Base-by-base conservation (phyloP, 331 rosid species). In the Pyracantha coccinea region DNA sequence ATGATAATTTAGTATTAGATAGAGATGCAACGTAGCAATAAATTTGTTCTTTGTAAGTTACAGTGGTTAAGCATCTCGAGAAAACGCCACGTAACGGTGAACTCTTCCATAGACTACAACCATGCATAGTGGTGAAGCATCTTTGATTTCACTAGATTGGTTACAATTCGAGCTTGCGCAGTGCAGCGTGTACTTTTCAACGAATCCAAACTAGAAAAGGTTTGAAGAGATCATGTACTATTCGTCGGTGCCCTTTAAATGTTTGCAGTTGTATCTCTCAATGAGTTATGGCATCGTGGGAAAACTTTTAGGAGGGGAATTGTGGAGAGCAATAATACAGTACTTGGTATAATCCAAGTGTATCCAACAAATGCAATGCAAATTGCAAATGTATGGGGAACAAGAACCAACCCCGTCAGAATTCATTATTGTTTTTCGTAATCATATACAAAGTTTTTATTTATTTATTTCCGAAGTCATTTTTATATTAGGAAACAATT, bases 61-160 rank as follows among this genome's bases (percentile, higher is more conserved):
- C 2, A 17, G 0, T 17, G 20, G 10, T 50, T 50, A 50, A 50
- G 19, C 55, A 50, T 50, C 1, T 50, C 17, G 20, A 16, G 3
- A 1, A 50, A 17, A 6, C 9, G 20, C 0, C n/a, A 5, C 0
- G 8, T 2, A 17, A 0, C 0, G 1, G 21, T 17, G 54, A 47
- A 47, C 54, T 50, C 6, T 50, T 50, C 8, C 55, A 7, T 50
- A 17, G 8, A 17, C 55, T 19, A 50, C 10, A 50, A 50, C 55
- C 14, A 2, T 38, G 45, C 9, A 50, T 50, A 17, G 20, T 17
- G 55, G 55, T 50, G 16, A 17, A 50, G 20, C 9, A 17, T 50
- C 55, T 50, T 17, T 50, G 55, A 50, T 38, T 38, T 38, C 45
- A 10, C 45, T 38, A 10, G 45, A 38, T 38, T 38, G 45, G 45